Percentiles rank a stretch among this genome's conserved stretches.
Conservation (phyloP, 2,329 filamentous ascomycete genomes). For the Knufia fluminis region DNA sequence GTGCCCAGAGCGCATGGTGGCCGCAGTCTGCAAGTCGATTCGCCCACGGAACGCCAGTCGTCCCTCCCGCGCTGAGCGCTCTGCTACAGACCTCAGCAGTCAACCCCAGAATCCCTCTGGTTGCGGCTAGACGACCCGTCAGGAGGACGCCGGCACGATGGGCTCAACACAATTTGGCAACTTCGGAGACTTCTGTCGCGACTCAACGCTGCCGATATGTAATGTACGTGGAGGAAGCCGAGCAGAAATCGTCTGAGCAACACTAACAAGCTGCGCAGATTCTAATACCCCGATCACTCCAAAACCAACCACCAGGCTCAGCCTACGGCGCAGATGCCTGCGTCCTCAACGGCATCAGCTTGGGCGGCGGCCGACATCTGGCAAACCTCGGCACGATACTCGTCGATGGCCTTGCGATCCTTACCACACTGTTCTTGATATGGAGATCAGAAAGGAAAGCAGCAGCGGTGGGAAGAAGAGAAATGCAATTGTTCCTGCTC, state of each 20-base stretch:
- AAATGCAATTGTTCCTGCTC: slow-evolving; percentile 90
- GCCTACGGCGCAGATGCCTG: slow-evolving; percentile 57
- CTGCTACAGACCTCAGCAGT: background rate
- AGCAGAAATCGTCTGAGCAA: background rate
- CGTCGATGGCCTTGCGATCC: slow-evolving; percentile 67
- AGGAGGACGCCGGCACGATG: slow-evolving; percentile 26
- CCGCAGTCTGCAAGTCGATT: too few relatives aligned
- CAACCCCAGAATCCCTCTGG: background rate
- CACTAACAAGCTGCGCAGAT: slow-evolving; percentile 15
- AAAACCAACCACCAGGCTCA: slow-evolving; percentile 50
- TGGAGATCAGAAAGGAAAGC: slow-evolving; percentile 78
- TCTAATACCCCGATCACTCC: slow-evolving; percentile 49
- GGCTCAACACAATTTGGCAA: slow-evolving; percentile 50
- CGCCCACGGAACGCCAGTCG: too few relatives aligned
- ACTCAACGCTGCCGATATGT: slow-evolving; percentile 74
- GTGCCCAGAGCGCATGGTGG: too few relatives aligned
- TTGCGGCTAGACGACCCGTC: background rate
- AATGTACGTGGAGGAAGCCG: slow-evolving; percentile 55
- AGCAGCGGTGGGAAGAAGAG: slow-evolving; percentile 87
- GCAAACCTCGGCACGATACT: slow-evolving; percentile 91
- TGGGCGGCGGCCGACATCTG: slow-evolving; percentile 57
- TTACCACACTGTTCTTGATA: slow-evolving; percentile 57
- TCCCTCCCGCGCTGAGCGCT: too few relatives aligned
- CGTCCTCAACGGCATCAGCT: slow-evolving; percentile 61
- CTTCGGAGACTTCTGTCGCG: slow-evolving; percentile 70